These are phyloP conservation scores for Mucor circinelloides DNA, from an alignment of 371 early-diverging fungal genomes.

Conservation along the genomic window DNA sequence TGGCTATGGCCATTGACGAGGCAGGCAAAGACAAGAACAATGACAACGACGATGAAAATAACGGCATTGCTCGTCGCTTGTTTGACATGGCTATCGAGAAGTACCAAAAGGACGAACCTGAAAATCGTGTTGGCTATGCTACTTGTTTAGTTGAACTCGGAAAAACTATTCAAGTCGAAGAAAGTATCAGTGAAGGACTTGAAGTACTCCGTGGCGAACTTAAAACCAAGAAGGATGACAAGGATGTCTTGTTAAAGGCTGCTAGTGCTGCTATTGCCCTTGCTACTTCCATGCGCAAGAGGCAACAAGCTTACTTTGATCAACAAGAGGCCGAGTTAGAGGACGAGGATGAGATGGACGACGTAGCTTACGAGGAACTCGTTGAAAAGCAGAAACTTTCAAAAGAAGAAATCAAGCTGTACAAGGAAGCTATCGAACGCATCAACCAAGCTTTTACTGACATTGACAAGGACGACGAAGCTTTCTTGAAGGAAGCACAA, in stretches of 20 bases:
- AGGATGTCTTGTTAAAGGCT: constrained; percentile 8
- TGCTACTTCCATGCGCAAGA: constrained; percentile 26
- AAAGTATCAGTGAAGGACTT: constrained; percentile 50
- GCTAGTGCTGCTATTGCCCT: constrained; percentile 34
- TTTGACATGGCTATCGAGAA: constrained; percentile 63
- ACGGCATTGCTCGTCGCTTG: constrained; percentile 48
- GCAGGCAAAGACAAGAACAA: constrained; percentile 12
- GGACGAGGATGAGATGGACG: constrained; percentile 34
- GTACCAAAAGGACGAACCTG: constrained; percentile 50
- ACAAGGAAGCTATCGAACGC: constrained; percentile 36
- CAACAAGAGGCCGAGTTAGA: constrained; percentile 25
- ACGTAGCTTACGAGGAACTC: constrained; percentile 28
- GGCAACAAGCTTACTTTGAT: constrained; percentile 32
- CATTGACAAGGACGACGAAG: background rate
- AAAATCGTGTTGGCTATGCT: constrained; percentile 44
- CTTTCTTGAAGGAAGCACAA: constrained; percentile 19
- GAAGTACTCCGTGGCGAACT: constrained; percentile 35
- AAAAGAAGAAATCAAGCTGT: constrained; percentile 33
- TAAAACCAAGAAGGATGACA: constrained; percentile 10
- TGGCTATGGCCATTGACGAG: constrained; percentile 61
- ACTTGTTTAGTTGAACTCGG: constrained; percentile 47
- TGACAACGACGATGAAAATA: constrained; percentile 20
- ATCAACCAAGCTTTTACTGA: constrained; percentile 2
- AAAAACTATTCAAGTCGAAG: constrained; percentile 40
- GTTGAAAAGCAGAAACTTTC: constrained; percentile 33